These are phyloP conservation scores for Arthrobotrys entomopaga DNA, from an alignment of 2,329 filamentous ascomycete genomes.

Conservation along the genomic window DNA sequence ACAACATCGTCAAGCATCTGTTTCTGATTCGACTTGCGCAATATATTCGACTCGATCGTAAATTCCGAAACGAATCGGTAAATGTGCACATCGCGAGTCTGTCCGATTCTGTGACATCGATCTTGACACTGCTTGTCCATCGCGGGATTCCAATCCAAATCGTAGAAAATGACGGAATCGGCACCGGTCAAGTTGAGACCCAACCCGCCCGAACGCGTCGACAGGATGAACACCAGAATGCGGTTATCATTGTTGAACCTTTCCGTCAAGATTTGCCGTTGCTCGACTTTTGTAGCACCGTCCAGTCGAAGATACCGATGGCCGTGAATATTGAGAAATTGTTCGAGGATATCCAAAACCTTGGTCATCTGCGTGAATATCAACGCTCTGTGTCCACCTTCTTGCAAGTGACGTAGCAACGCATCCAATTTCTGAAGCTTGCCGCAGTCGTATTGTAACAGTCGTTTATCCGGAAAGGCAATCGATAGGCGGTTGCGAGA, in stretches of 20 bases:
- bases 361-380: conserved; percentile 99
- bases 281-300: conserved; percentile 94
- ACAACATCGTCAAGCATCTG: conserved; percentile 97
- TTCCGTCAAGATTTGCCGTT: conserved; percentile 92
- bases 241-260: conserved; percentile 94
- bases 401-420: conserved; percentile 84
- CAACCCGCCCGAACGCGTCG: conserved; percentile 89
- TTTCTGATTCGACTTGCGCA: conserved; percentile 96
- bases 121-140: conserved; percentile 99
- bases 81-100: conserved; percentile 97
- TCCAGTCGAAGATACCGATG: conserved; percentile 96
- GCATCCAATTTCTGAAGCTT: conserved; percentile 91
- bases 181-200: conserved; percentile 97
- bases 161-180: conserved; percentile 98
- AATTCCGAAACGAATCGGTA: conserved; percentile 93
- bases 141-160: conserved; percentile 98
- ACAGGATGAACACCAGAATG: conserved; percentile 94
- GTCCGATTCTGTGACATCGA: conserved; percentile 93
- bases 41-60: conserved; percentile 97
- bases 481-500: conserved; percentile 91
- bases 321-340: conserved; percentile 96
- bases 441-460: conserved; percentile 97
- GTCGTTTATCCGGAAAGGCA: conserved; percentile 92
- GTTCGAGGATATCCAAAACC: conserved; percentile 94
- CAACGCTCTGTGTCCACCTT: conserved; percentile 88